Evolutionary conservation across 768 basidiomycete species (phyloP).

Genomic region (Psilocybe azurescens): DNA sequence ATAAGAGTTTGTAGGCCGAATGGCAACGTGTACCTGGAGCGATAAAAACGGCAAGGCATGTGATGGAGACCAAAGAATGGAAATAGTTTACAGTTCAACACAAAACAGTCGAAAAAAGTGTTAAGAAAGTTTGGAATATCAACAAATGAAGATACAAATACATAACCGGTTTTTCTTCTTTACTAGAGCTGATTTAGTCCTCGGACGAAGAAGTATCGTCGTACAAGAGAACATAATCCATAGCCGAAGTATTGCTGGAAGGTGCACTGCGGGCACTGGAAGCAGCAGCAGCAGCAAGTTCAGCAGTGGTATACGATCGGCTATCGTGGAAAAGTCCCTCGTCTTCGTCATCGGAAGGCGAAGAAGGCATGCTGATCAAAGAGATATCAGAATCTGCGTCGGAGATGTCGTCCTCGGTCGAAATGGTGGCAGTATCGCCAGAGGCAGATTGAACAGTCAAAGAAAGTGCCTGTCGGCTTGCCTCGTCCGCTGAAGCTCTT

Average conservation of each 20-base stretch:
- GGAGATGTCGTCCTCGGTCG: constrained; percentile 35
- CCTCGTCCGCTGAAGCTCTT: constrained; percentile 25
- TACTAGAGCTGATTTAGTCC: constrained; percentile 12
- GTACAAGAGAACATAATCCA: constrained; percentile 77
- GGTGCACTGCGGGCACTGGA: neutral
- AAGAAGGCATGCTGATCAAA: constrained; percentile 65
- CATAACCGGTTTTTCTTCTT: neutral
- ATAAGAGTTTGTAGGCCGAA: neutral
- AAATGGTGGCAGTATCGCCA: constrained; percentile 19
- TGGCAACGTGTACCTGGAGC: neutral
- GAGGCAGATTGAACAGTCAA: constrained; percentile 22
- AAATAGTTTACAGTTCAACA: too few species aligned
- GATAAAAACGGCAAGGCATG: neutral
- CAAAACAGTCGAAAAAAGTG: neutral
- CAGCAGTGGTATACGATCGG: constrained; percentile 25
- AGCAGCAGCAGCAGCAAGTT: constrained; percentile 16
- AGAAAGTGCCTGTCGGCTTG: constrained; percentile 23
- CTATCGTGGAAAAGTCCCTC: constrained; percentile 62
- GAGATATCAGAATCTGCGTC: constrained; percentile 57
- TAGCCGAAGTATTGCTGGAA: constrained; percentile 17
- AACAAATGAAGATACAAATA: constrained; percentile 12
- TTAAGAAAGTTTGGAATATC: neutral
- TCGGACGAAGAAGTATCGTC: constrained; percentile 67
- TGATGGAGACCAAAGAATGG: neutral
- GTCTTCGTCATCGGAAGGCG: constrained; percentile 54